Percentiles rank a stretch among this genome's conserved stretches.
Conservation (phyloP, 495 filamentous ascomycete genomes). For the Tetracladium marchalianum region DNA sequence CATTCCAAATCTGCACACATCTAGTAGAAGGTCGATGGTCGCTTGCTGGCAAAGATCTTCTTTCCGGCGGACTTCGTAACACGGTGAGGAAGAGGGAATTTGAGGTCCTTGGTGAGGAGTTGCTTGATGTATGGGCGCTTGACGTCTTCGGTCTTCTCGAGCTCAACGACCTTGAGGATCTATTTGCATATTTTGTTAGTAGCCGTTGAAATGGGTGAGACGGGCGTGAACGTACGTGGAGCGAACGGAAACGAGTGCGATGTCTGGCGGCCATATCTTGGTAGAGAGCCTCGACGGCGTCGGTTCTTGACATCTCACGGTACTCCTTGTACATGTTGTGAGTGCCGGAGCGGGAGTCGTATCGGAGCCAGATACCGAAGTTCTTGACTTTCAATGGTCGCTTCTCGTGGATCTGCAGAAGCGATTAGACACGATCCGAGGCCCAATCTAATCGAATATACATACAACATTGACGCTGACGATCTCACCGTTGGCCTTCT, state of each 20-base stretch:
- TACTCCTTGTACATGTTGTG: constrained; percentile 99
- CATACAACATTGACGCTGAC: constrained; percentile 92
- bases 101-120: constrained; percentile 85
- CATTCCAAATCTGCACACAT: constrained; percentile 6
- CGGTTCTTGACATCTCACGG: constrained; percentile 91
- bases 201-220: not conserved
- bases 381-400: constrained; percentile 98
- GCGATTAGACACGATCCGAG: not conserved
- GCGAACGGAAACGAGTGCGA: constrained; percentile 91
- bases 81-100: constrained; percentile 98
- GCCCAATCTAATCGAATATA: not conserved
- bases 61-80: constrained; percentile 65
- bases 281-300: constrained; percentile 94
- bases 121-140: constrained; percentile 98
- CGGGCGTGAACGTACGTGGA: constrained; percentile 66
- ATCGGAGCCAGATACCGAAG: constrained; percentile 99
- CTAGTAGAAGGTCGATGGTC: constrained; percentile 76
- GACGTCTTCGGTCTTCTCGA: constrained; percentile 85
- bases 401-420: constrained; percentile 85
- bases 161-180: constrained; percentile 97
- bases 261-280: constrained; percentile 99
- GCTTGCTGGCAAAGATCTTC: constrained; percentile 83
- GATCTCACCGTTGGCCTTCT: constrained; percentile 99
- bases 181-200: constrained; percentile 33
- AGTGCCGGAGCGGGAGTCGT: constrained; percentile 98